These are phyloP conservation scores for Talaromyces sp. DNA, from an alignment of 2,329 filamentous ascomycete species.

Conservation along the genomic window DNA sequence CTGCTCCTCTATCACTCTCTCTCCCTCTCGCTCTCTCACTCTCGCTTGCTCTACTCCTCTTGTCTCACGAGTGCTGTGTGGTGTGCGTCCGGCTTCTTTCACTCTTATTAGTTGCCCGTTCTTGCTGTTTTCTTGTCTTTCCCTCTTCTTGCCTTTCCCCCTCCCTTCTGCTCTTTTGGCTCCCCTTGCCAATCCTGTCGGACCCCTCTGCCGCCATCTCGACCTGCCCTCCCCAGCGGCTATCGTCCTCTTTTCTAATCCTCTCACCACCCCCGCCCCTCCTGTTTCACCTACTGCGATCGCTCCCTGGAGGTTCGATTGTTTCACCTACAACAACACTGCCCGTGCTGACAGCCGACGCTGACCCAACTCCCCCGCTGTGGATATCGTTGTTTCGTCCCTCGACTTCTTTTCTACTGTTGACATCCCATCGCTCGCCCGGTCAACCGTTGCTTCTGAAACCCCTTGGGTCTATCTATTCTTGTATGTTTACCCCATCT, in stretches of 20 bases:
- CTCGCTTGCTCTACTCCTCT: constrained; percentile 6
- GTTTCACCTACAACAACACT: constrained; percentile 17
- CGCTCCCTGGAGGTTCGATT: constrained; percentile 40
- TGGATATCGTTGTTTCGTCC: constrained; percentile 11
- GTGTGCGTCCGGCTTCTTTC: not conserved
- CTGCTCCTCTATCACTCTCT: constrained; percentile 8
- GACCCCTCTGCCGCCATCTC: constrained; percentile 4
- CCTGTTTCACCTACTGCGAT: constrained; percentile 14
- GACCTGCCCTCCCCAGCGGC: not conserved
- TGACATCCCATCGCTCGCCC: constrained; percentile 7
- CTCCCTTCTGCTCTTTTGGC: constrained; percentile 13
- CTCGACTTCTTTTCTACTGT: not conserved
- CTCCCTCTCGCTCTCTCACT: constrained; percentile 10
- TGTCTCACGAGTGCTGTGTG: not conserved
- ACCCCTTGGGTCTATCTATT: constrained; percentile 7
- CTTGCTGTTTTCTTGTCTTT: not conserved
- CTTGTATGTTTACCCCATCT: constrained; percentile 9
- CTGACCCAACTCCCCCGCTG: constrained; percentile 2
- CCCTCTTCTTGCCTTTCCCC: constrained; percentile 8
- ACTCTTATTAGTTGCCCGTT: constrained; percentile 6
- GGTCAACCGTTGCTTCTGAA: constrained; percentile 2
- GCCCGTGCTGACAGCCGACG: not conserved
- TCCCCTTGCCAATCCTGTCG: constrained; percentile 3
- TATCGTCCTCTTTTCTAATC: constrained; percentile 1
- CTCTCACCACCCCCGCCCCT: constrained; percentile 8